Conservation (phyloP, 2,329 filamentous ascomycete species). For the Sordariomycetes sp. region DNA sequence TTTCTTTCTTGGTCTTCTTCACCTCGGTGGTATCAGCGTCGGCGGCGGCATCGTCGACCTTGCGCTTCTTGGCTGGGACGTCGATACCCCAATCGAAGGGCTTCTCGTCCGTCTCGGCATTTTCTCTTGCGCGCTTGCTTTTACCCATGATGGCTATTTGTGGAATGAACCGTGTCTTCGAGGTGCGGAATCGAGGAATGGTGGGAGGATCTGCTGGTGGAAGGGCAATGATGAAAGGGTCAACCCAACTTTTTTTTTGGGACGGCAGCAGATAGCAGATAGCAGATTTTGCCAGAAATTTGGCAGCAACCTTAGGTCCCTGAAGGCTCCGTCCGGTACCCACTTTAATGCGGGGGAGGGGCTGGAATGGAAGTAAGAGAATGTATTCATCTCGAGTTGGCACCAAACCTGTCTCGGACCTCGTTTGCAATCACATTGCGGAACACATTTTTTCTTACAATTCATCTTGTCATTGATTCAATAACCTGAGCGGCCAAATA, state of each 20-base stretch:
- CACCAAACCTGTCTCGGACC: too few relatives aligned
- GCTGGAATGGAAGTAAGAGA: too few relatives aligned
- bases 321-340: not conserved
- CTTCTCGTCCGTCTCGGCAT: slow-evolving; percentile 17
- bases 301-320: slow-evolving; percentile 1
- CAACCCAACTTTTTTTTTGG: slow-evolving; percentile 2
- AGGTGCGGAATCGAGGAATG: too few relatives aligned
- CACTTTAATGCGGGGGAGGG: slow-evolving; percentile 3
- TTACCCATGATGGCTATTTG: slow-evolving; percentile 13
- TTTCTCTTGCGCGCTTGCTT: slow-evolving; percentile 29
- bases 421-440: too few relatives aligned
- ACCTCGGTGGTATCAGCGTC: slow-evolving; percentile 20
- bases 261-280: not conserved
- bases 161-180: too few relatives aligned
- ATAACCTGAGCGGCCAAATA: too few relatives aligned
- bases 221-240: not conserved
- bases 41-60: slow-evolving; percentile 7
- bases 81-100: slow-evolving; percentile 13
- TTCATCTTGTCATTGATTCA: too few relatives aligned
- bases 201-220: not conserved
- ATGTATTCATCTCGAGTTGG: too few relatives aligned
- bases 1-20: slow-evolving; percentile 14
- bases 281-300: slow-evolving; percentile 3
- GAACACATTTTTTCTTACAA: too few relatives aligned
- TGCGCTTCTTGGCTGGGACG: slow-evolving; percentile 12